A percentile compares a stretch with the other conserved stretches of the same genome.
These are phyloP conservation scores for Pisolithus thermaeus DNA, from an alignment of 1,284 basidiomycete species.

Conservation along the genomic window DNA sequence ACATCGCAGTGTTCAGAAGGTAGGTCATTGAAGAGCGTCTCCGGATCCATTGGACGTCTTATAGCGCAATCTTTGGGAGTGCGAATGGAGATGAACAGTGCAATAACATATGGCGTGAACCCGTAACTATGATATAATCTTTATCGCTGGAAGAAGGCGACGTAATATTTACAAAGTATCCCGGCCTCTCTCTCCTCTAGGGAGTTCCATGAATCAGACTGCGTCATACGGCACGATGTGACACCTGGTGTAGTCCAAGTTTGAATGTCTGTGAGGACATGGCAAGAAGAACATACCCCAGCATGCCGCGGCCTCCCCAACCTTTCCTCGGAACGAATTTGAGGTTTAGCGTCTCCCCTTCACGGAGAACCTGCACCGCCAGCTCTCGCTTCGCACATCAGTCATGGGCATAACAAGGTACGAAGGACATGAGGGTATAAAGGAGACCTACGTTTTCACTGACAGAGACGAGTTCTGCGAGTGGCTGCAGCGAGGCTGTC, in stretches of 20 bases:
- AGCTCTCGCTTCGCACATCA: slow-evolving; percentile 43
- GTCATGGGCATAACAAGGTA: not conserved
- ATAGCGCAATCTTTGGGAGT: too few relatives aligned
- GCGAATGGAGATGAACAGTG: slow-evolving; percentile 32
- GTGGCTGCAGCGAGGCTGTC: slow-evolving; percentile 53
- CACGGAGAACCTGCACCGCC: slow-evolving; percentile 37
- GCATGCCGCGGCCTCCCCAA: slow-evolving; percentile 74
- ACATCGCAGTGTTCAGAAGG: slow-evolving; percentile 48
- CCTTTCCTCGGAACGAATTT: slow-evolving; percentile 51
- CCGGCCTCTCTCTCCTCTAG: too few relatives aligned
- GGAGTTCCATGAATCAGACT: slow-evolving; percentile 7
- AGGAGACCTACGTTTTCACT: slow-evolving; percentile 66
- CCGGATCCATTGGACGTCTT: not conserved
- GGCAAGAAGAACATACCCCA: slow-evolving; percentile 53
- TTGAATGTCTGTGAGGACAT: not conserved
- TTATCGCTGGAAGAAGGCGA: not conserved
- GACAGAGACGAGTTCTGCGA: slow-evolving; percentile 64
- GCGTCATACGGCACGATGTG: slow-evolving; percentile 59
- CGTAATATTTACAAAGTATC: not conserved
- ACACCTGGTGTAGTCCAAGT: slow-evolving; percentile 41
- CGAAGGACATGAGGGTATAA: not conserved
- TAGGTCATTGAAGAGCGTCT: slow-evolving; percentile 43
- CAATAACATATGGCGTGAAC: slow-evolving; percentile 11
- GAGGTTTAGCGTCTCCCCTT: slow-evolving; percentile 33
- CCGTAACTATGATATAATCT: slow-evolving; percentile 6